Evolutionary conservation across 176 grass and related monocot genomes (phyloP), one percentile per base, ranked within the genome.

Genomic region (Bromus sterilis): DNA sequence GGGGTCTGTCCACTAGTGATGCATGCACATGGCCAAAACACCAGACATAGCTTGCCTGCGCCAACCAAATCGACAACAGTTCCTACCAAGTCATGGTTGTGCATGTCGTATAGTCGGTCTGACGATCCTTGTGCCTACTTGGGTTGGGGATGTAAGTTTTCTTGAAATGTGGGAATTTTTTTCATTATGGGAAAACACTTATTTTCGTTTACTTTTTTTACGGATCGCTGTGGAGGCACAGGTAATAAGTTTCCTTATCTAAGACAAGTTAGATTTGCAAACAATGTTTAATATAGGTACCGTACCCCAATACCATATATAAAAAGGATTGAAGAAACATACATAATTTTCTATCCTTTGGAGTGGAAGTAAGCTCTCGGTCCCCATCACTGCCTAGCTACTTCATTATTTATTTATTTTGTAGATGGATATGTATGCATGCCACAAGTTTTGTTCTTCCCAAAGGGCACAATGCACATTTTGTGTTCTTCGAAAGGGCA

Each of bases 261-360:
- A 53, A 53, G 20, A 53, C 2, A 9, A 21, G 2, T 53, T 53
- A n/a, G 55, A 57, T 57, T 61, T 14, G 9, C 6, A 6, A 28
- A 40, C 33, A 58, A 39, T 59, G 34, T 39, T 40, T 15, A 26
- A 2, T 26, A 30, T 10, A 53, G 5, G 24, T 59, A 20, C 39
- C n/a, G n/a, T n/a, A 58, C 4, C n/a, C 25, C 0, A 11, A 12
- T 0, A 26, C 11, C 24, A 0, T 0, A 6, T 0, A 2, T n/a
- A 9, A 56, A 2, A 58, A 21, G 4, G 0, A 13, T 5, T 15
- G 4, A 10, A 32, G 11, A 7, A 39, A 6, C 64, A 24, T 10
- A 39, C 34, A 14, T 23, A 9, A 8, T 7, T 32, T 18, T 30
- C 18, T 53, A 20, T 30, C 15, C 16, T 61, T 21, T 42, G 37